These are phyloP conservation scores for Sporothrix schenckii DNA, from an alignment of 2,329 filamentous ascomycete genomes.

Conservation along the genomic window DNA sequence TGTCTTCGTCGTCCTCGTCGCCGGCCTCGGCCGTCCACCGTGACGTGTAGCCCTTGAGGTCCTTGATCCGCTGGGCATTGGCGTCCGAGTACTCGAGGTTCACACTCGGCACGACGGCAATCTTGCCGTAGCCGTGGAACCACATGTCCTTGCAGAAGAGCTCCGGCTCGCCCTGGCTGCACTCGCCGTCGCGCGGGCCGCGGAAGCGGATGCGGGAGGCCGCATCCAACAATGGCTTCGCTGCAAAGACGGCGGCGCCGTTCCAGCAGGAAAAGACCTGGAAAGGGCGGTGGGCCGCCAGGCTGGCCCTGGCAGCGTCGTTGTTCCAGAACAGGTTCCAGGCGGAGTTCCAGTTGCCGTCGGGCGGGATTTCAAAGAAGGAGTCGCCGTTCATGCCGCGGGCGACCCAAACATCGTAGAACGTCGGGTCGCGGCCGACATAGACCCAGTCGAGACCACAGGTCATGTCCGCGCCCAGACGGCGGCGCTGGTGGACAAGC, in stretches of 20 bases:
- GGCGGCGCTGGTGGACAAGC: constrained; percentile 52
- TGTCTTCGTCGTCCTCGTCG: constrained; percentile 37
- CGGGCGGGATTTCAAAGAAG: constrained; percentile 57
- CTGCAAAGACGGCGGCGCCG: constrained; percentile 55
- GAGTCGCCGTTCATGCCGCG: constrained; percentile 56
- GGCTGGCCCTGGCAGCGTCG: constrained; percentile 42
- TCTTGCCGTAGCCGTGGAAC: constrained; percentile 52
- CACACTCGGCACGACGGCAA: constrained; percentile 59
- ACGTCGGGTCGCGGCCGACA: constrained; percentile 48
- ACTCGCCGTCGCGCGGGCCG: constrained; percentile 48
- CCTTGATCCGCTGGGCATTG: constrained; percentile 51
- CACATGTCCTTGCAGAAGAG: constrained; percentile 63
- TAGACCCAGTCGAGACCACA: constrained; percentile 64
- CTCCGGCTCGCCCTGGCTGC: constrained; percentile 57
- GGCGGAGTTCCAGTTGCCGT: constrained; percentile 54
- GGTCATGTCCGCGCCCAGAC: constrained; percentile 56
- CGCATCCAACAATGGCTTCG: constrained; percentile 49
- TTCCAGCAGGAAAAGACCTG: constrained; percentile 64
- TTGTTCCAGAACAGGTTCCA: constrained; percentile 60
- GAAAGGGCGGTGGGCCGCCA: constrained; percentile 50
- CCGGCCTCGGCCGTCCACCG: constrained; percentile 42
- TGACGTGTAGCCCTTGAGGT: constrained; percentile 53
- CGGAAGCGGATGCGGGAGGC: constrained; percentile 50
- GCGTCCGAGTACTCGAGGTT: constrained; percentile 59
- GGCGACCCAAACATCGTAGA: constrained; percentile 62